These are phyloP conservation scores for Glebionis coronaria DNA, from an alignment of 129 eudicot species.

Conservation along the genomic window DNA sequence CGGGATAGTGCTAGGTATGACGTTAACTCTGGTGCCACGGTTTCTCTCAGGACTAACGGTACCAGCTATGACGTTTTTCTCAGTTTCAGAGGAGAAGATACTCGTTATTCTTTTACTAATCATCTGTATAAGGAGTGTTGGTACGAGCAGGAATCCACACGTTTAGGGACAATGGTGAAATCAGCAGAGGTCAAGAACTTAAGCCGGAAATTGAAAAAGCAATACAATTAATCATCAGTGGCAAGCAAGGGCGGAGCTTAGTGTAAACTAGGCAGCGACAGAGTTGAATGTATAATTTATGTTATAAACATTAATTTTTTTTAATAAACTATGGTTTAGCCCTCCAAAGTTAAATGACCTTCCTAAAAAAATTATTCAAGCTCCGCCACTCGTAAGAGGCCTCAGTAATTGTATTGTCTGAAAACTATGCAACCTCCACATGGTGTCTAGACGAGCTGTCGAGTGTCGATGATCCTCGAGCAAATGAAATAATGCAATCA, in stretches of 20 bases:
- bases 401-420: no score
- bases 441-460: slow-evolving; percentile 8
- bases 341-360: no score
- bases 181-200: slow-evolving; percentile 4
- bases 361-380: no score
- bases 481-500: slow-evolving; percentile 1
- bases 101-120: no score
- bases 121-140: slow-evolving; percentile 1
- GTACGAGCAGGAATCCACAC: slow-evolving; percentile 1
- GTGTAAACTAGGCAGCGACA: not conserved
- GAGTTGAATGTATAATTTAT: no score
- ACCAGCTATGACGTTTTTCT: slow-evolving; percentile 5
- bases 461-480: not conserved
- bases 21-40: not conserved
- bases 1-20: no score
- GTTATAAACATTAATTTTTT: no score
- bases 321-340: no score
- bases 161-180: slow-evolving; percentile 1
- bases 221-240: not conserved
- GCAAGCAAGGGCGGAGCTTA: not conserved
- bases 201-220: not conserved
- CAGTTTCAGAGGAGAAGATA: slow-evolving; percentile 1
- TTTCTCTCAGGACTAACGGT: not conserved
- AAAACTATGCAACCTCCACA: no score
- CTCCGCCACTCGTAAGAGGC: no score